phyloP scores from a whole-genome alignment of 805 yeast species.

The Wickerhamiella australiensis region DNA sequence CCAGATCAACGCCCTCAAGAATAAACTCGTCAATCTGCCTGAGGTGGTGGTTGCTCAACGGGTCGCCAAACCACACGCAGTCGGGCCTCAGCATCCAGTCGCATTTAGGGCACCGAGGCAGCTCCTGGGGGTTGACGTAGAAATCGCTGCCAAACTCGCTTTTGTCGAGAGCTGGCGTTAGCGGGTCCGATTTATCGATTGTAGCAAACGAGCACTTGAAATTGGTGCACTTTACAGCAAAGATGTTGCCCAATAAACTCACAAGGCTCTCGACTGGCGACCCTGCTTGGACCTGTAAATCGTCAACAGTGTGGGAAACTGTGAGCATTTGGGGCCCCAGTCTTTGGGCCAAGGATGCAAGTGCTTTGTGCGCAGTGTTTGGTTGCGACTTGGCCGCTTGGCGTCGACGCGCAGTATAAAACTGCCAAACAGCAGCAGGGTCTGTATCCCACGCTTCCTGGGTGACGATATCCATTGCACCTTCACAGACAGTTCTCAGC shows the following conservation, averaged over 20 bases:
- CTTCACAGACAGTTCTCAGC: constrained; percentile 70
- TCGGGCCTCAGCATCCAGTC: constrained; percentile 65
- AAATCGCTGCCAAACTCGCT: constrained; percentile 5
- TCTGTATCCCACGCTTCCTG: constrained; percentile 79
- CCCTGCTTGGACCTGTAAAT: constrained; percentile 52
- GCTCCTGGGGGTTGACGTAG: constrained; percentile 36
- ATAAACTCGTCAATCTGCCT: constrained; percentile 62
- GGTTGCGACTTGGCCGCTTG: constrained; percentile 58
- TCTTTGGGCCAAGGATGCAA: constrained; percentile 44
- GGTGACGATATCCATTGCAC: constrained; percentile 74
- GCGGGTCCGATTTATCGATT: constrained; percentile 44
- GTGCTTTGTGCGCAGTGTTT: constrained; percentile 58
- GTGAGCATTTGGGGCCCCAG: constrained; percentile 41
- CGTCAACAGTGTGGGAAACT: constrained; percentile 77
- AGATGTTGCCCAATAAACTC: constrained; percentile 72
- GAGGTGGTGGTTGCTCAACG: constrained; percentile 52
- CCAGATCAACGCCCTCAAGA: constrained; percentile 45
- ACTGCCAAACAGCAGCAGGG: constrained; percentile 86
- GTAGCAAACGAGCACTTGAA: constrained; percentile 51
- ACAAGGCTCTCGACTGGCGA: constrained; percentile 43
- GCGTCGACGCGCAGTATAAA: constrained; percentile 57
- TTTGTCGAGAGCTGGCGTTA: constrained; percentile 41
- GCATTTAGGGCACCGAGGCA: constrained; percentile 74
- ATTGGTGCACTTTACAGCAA: constrained; percentile 60
- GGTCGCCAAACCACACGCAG: constrained; percentile 93